Percentiles rank a stretch among this genome's conserved stretches.
Evolutionary conservation across 805 yeast genomes (phyloP).

Genomic region (Starmerella apicola): DNA sequence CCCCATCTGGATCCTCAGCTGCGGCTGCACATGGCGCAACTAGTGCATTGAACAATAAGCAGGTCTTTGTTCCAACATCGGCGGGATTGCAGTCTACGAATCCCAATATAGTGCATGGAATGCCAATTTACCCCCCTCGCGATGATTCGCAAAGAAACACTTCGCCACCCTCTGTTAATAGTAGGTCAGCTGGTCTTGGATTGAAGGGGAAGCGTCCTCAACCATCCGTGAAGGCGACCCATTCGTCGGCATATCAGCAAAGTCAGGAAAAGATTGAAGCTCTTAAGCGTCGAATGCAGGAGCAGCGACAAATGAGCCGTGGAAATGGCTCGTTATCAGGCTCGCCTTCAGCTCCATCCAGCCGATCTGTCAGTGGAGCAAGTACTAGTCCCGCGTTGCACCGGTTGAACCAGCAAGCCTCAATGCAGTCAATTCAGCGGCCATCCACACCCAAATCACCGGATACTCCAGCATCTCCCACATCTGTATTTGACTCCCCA

Average conservation of each 20-base stretch:
- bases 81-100: slow-evolving; percentile 19
- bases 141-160: background rate
- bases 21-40: too few relatives aligned
- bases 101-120: slow-evolving; percentile 19
- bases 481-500: slow-evolving; percentile 2
- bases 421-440: background rate
- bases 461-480: slow-evolving; percentile 2
- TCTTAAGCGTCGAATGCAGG: slow-evolving; percentile 18
- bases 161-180: background rate
- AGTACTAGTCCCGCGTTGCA: background rate
- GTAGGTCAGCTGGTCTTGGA: background rate
- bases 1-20: background rate
- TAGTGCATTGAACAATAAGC: background rate
- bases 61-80: slow-evolving; percentile 15
- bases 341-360: background rate
- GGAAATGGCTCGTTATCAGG: background rate
- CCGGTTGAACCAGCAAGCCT: background rate
- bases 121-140: slow-evolving; percentile 10
- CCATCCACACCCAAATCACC: background rate
- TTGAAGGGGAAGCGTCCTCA: background rate
- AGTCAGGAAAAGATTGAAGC: slow-evolving; percentile 21
- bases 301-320: slow-evolving; percentile 10
- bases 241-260: slow-evolving; percentile 17
- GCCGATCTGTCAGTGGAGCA: background rate
- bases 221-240: slow-evolving; percentile 1